These are phyloP conservation scores for Diaporthe velutina DNA, from an alignment of 2,329 filamentous ascomycete genomes.

Conservation along the genomic window DNA sequence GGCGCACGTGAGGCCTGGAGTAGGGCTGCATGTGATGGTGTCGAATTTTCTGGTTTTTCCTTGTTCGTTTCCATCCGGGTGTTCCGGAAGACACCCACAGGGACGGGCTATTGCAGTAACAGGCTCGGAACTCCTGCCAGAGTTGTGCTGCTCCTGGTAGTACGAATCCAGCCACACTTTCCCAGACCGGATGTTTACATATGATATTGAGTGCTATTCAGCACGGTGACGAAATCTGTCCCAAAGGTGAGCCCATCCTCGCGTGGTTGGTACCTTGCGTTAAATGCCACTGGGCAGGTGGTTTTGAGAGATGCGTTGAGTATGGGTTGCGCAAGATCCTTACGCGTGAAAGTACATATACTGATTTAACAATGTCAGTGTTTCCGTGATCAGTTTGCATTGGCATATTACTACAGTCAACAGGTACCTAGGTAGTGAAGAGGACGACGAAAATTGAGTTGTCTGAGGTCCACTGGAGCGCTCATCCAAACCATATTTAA, in stretches of 20 bases:
- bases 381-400: neutral
- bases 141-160: neutral
- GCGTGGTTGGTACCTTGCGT: no score
- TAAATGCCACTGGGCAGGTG: neutral
- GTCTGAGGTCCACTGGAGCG: neutral
- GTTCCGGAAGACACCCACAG: neutral
- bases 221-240: neutral
- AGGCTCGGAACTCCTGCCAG: neutral
- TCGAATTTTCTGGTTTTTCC: neutral
- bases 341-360: no score
- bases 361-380: neutral
- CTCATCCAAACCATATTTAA: conserved; percentile 24
- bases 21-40: neutral
- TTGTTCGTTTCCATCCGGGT: neutral
- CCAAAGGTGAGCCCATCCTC: neutral
- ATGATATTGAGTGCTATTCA: neutral
- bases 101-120: neutral
- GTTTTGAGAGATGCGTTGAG: neutral
- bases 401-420: neutral
- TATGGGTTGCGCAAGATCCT: no score
- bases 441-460: neutral
- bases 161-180: neutral
- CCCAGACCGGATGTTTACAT: neutral
- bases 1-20: neutral
- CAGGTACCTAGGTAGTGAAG: neutral